Base-by-base conservation (phyloP, 2,329 filamentous ascomycete genomes). In the Colletotrichum sp. region DNA sequence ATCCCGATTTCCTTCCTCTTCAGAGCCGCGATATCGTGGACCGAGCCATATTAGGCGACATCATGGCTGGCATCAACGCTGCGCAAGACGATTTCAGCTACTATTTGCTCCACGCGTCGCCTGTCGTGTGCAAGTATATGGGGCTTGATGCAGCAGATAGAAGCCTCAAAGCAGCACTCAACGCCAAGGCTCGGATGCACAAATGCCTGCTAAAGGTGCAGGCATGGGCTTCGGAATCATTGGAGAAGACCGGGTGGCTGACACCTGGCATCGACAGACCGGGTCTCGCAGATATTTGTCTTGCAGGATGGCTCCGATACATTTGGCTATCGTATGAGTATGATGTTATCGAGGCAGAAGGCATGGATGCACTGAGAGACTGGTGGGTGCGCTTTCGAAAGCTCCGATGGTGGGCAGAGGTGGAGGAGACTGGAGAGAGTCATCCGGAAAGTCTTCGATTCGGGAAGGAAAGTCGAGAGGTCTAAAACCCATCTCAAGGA, bases 341-440 rank as follows among this genome's bases (percentile, higher is more conserved):
- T 56, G 71, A 78, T 56, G 43, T 71, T 4, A 75, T 77, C 21
- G 74, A 76, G 12, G 74, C 68, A 1, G 73, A 77, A 32, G 75
- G 77, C 36, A 34, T 79, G 21, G 69, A 58, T 18, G 14, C 30
- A 3, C 26, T 80, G 4, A 55, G 43, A 8, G 69, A 74, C 9
- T 80, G 78, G 78, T 80, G 77, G 67, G 26, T 16, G 5, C 69
- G 74, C 24, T 79, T 79, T 56, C 71, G 69, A 56, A 67, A 55
- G 30, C 30, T 77, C 61, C 16, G 63, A 4, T 80, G 78, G 79
- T 80, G 78, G 79, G 43, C n/a, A 12, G 76, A 69, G 67, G 30
- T 79, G 36, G 78, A 79, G 59, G 78, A 77, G 64, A 66, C 73
- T 69, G 69, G 74, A 10, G 65, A 68, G 21, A 43, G 36, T 21